Base-by-base conservation (phyloP, 139 green algal genomes). In the Haematococcus lacustris region DNA sequence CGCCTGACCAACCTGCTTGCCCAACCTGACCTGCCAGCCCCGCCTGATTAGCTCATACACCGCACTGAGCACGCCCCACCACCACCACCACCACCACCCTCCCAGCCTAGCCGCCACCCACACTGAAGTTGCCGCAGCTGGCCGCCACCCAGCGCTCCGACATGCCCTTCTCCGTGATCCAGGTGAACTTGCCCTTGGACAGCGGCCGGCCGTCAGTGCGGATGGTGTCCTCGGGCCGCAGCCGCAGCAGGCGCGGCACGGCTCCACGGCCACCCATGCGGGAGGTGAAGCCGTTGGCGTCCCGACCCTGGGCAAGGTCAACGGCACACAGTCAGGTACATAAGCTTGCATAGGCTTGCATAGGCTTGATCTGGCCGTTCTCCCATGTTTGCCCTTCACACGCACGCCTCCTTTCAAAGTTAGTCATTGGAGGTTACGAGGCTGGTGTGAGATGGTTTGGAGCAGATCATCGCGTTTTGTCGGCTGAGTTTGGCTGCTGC, bases 81-180 rank as follows among this genome's bases (percentile, higher is more conserved):
- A 17, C 9, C 17, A 17, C 17, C 43, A 53, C 9, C 17, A 17
- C 43, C 9, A 28, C 9, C 43, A 53, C 43, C 17, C 43, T 28
- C 43, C 17, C 17, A 9, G 9, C 17, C 9, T 28, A 53, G 43
- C 17, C 17, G 9, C 43, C 9, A 57, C 61, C 80, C 33, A 96
- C 84, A 2, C 83, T 91, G 80, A 87, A 91, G 75, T 83, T 86
- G 68, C 90, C 92, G 64, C 85, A 92, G 21, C 73, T 83, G 39
- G 89, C 91, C 41, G 92, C 90, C 39, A 96, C 84, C 87, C 89
- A 98, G 37, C 93, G 86, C 85, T 97, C 93, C 37, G 88, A 77
- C 38, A 71, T 75, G 41, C 87, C 88, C 7, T 67, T 23, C 82
- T 98, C 88, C 2, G 94, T 98, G 37, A 97, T 78, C 80, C 79